Base-by-base conservation (phyloP, 2,329 filamentous ascomycete genomes). In the Sporothrix curviconia region DNA sequence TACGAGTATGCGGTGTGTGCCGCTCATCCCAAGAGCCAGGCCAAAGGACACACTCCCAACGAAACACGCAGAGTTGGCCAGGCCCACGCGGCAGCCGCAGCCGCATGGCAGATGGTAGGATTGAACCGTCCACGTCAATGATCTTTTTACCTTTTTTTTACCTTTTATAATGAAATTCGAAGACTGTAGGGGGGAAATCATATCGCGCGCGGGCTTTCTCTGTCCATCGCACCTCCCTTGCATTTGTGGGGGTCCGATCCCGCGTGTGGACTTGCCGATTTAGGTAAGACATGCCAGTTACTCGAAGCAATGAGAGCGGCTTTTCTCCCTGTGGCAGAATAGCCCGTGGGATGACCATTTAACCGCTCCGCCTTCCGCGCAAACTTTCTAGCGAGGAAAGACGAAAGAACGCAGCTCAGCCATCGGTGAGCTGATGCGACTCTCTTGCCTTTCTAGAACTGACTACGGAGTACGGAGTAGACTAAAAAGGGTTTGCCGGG, bases 241-340 rank as follows among this genome's bases (percentile, higher is more conserved):
- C 15, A 24, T 37, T 40, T 24, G 43, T 50, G 56, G 56, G 56
- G 56, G 50, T 40, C 17, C 32, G 19, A 28, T 32, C 51, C 43
- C 55, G 36, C 53, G 57, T 56, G 51, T 59, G 46, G 57, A 59
- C 57, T 59, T 59, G 44, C 57, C 53, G 7, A 6, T 47, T 56
- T 56, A 17, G 47, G 57, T 17, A n/a, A n/a, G n/a, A n/a, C n/a
- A 44, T 43, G 43, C 24, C 49, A 28, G 22, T 52, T 34, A 22
- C 47, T 25, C 22, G 17, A 49, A 49, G 24, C 3, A 19, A 14
- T 24, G 22, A 6, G 42, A 28, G 42, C n/a, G 42, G 15, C 42
- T 25, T 28, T 7, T 6, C 28, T 28, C 22, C 24, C 42, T 15
- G 42, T 30, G 46, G 24, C 22, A n/a, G n/a, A n/a, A n/a, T n/a